phyloP scores from a whole-genome alignment of 2,329 filamentous ascomycete species.

The Fusarium sp. region DNA sequence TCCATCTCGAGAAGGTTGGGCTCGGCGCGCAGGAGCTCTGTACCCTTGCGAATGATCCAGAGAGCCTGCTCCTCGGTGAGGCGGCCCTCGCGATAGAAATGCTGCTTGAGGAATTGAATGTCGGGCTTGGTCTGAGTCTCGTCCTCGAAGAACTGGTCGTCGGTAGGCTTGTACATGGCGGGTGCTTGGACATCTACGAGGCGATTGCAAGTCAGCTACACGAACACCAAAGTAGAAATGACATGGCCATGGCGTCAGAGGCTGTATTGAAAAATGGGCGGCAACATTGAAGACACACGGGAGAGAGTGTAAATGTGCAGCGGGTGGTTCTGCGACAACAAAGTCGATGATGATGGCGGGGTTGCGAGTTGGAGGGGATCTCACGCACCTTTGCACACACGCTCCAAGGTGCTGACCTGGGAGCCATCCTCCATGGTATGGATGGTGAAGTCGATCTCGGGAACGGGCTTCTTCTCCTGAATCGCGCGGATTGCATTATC shows the following conservation, averaged over 20 bases:
- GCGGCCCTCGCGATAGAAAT: conserved; percentile 97
- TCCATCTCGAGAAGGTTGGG: conserved; percentile 99
- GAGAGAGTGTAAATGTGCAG: neutral
- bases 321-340: conserved; percentile 28
- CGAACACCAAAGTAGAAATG: neutral
- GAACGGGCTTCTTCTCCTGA: conserved; percentile 92
- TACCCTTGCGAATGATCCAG: conserved; percentile 91
- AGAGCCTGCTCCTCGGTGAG: conserved; percentile 97
- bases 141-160: conserved; percentile 94
- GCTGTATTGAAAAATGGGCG: neutral
- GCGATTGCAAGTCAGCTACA: conserved; percentile 32
- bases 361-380: conserved; percentile 36
- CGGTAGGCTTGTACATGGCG: conserved; percentile 89
- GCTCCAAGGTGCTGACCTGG: conserved; percentile 94
- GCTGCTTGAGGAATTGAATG: conserved; percentile 94
- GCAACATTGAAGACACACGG: neutral
- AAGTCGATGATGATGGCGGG: conserved; percentile 36
- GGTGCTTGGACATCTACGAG: conserved; percentile 93
- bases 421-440: conserved; percentile 98
- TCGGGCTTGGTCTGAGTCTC: conserved; percentile 89
- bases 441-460: conserved; percentile 98
- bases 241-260: neutral
- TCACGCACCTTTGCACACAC: conserved; percentile 94
- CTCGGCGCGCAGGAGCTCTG: conserved; percentile 87
- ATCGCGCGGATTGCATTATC: conserved; percentile 94